These are phyloP conservation scores for Eimeria acervulina DNA, from an alignment of 169 alveolate species.

Conservation along the genomic window DNA sequence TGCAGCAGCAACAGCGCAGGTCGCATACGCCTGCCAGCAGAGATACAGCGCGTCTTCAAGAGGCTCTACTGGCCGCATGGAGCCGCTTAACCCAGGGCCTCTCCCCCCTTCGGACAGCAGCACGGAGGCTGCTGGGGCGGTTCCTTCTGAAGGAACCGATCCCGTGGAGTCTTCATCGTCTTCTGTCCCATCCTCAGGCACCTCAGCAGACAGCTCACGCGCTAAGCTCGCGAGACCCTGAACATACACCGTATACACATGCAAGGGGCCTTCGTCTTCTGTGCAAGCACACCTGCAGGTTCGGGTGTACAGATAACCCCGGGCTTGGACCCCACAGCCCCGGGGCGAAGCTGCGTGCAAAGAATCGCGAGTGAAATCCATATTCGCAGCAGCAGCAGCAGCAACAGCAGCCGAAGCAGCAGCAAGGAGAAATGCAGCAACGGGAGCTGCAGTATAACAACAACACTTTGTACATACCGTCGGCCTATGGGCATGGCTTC, in stretches of 20 bases:
- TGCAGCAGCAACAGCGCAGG: not conserved
- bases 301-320: too few relatives aligned
- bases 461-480: not conserved
- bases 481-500: not conserved
- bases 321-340: too few relatives aligned
- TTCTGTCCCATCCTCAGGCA: not conserved
- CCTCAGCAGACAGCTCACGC: not conserved
- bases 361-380: not conserved
- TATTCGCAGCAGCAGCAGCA: not conserved
- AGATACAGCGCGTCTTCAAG: not conserved
- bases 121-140: not conserved
- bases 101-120: not conserved
- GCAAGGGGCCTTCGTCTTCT: too few relatives aligned
- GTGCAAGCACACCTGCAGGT: too few relatives aligned
- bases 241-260: too few relatives aligned
- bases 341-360: not conserved
- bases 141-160: conserved; percentile 9
- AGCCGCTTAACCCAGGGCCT: conserved; percentile 5
- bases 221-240: not conserved
- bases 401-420: not conserved
- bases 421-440: not conserved
- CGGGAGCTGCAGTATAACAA: not conserved
- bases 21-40: conserved; percentile 50
- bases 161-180: not conserved
- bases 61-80: not conserved